Evolutionary conservation across 306 rosid species (phyloP), one percentile per base, ranked within the genome.

Genomic region (Quercus aquifolioides): DNA sequence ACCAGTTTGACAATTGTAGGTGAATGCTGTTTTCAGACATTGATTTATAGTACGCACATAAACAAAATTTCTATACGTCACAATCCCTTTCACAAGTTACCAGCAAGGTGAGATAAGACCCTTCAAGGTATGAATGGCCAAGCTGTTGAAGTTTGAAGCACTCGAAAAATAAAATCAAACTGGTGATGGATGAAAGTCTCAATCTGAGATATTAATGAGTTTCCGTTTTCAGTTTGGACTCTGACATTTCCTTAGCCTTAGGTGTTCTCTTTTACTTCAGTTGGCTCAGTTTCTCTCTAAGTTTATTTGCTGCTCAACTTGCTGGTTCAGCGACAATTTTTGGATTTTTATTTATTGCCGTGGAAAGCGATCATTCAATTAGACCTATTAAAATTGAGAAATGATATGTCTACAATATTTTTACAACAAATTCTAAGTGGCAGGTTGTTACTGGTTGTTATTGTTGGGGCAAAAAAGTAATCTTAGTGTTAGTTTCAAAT

Each of bases 21-120:
- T 94, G 92, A 83, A 81, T 85, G 94, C 92, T 85, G 84, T 84
- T 94, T 88, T 91, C 94, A 87, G 87, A 85, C 95, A 90, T 88
- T 26, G 26, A 26, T 26, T 94, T 87, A 89, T 81, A 87, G 51
- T 77, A 83, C 79, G 55, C 88, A 38, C 43, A 6, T 1, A 38
- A 85, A 35, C 91, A 78, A 88, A 79, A 80, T 73, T 83, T 83
- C 25, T 78, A 56, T 73, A 81, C 82, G 69, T 83, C 85, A 80
- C 74, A 79, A 75, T 82, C 74, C 77, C 57, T 73, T 75, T 88
- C 55, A 85, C 46, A 18, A 80, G 68, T 77, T 71, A 9, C 85
- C 46, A 41, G 11, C 46, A 2, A 41, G 74, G 79, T 80, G 87
- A 82, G 46, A 1, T 41, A 41, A 8, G 11, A 41, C 46, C 11